Evolutionary conservation across 169 alveolate species (phyloP).

Genomic region (Babesia bigemina): DNA sequence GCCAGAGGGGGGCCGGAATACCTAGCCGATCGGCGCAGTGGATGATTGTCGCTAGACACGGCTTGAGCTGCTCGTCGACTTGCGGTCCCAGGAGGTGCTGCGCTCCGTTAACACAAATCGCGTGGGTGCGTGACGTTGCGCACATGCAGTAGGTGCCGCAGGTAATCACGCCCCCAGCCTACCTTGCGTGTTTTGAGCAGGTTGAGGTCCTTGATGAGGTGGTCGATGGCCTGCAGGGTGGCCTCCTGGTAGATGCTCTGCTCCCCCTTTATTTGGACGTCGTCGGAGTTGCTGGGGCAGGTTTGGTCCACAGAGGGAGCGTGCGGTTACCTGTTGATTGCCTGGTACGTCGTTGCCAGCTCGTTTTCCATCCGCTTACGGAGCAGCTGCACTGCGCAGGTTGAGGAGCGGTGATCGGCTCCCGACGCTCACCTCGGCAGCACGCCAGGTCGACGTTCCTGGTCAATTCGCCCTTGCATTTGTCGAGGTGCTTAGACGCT

Average conservation of each 20-base stretch:
- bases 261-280: slow-evolving; percentile 33
- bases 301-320: neutral
- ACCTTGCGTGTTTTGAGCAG: slow-evolving; percentile 41
- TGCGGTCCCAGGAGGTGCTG: slow-evolving; percentile 23
- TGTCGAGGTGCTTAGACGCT: slow-evolving; percentile 45
- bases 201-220: slow-evolving; percentile 34
- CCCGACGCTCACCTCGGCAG: slow-evolving; percentile 19
- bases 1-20: neutral
- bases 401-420: neutral
- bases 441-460: slow-evolving; percentile 28
- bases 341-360: slow-evolving; percentile 23
- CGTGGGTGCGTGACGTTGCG: neutral
- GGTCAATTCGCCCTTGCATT: slow-evolving; percentile 25
- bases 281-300: slow-evolving; percentile 18
- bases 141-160: neutral
- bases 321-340: slow-evolving; percentile 13
- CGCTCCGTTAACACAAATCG: neutral
- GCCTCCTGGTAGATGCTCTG: slow-evolving; percentile 51
- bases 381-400: slow-evolving; percentile 7
- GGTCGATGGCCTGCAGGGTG: slow-evolving; percentile 9
- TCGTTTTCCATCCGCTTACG: slow-evolving; percentile 33
- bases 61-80: slow-evolving; percentile 15
- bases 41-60: slow-evolving; percentile 19
- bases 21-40: slow-evolving; percentile 26
- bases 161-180: neutral